A percentile compares a stretch with the other conserved stretches of the same genome.
Evolutionary conservation across 257 asterid species (phyloP).

Genomic region (Oldenlandia corymbosa): DNA sequence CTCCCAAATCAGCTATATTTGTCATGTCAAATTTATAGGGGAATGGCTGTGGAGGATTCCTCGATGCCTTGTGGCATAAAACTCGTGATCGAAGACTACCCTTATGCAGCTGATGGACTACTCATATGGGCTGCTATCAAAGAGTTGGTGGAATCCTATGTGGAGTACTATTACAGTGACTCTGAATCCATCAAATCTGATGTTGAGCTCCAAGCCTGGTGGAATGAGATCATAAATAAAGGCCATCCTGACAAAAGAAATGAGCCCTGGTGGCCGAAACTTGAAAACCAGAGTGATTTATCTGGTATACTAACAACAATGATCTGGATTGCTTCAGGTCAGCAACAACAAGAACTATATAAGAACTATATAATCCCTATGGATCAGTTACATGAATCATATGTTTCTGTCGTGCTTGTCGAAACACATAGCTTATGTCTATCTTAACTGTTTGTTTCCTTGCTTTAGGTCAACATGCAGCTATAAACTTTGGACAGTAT

Average conservation of each 20-base stretch:
- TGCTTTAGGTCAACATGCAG: constrained; percentile 95
- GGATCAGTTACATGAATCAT: too few relatives aligned
- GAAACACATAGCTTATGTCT: too few relatives aligned
- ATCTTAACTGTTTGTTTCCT: too few relatives aligned
- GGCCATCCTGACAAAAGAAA: constrained; percentile 68
- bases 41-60: constrained; percentile 87
- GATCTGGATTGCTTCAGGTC: constrained; percentile 90
- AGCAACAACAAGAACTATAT: too few relatives aligned
- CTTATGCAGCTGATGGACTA: constrained; percentile 90
- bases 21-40: constrained; percentile 35
- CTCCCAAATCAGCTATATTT: too few relatives aligned
- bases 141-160: constrained; percentile 75
- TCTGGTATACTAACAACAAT: constrained; percentile 59
- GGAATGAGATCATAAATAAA: constrained; percentile 73
- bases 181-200: constrained; percentile 54
- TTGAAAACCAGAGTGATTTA: constrained; percentile 58
- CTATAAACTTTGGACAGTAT: constrained; percentile 89
- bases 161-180: constrained; percentile 60
- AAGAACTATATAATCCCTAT: too few relatives aligned
- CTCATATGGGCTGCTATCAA: constrained; percentile 79
- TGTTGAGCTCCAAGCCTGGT: constrained; percentile 82
- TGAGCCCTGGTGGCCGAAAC: constrained; percentile 92
- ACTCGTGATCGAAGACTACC: constrained; percentile 84
- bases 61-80: constrained; percentile 62
- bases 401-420: too few relatives aligned